phyloP scores from a whole-genome alignment of 2,329 filamentous ascomycete genomes.

The Aureobasidium pullulans region DNA sequence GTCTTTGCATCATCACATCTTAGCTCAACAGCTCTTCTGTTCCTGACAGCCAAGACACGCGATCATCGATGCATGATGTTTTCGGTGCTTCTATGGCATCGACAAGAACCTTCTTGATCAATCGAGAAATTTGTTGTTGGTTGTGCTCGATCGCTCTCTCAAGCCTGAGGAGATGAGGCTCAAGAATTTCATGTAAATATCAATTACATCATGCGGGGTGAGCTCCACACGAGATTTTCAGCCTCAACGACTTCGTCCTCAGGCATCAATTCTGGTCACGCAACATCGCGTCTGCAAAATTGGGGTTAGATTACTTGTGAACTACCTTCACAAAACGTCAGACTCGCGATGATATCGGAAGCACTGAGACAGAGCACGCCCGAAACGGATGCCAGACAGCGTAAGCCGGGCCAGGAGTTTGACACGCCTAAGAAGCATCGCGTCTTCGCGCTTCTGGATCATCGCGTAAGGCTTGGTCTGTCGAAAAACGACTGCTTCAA shows the following conservation, averaged over 20 bases:
- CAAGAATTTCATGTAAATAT: not conserved
- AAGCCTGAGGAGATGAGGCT: not conserved
- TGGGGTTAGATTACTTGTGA: no score
- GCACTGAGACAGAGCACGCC: no score
- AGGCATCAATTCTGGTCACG: not conserved
- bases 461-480: no score
- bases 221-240: not conserved
- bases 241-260: not conserved
- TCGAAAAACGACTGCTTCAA: no score
- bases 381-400: no score
- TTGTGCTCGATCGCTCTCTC: not conserved
- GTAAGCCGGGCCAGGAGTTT: no score
- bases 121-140: not conserved
- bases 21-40: not conserved
- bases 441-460: no score
- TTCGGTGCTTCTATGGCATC: slow-evolving; percentile 2
- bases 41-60: slow-evolving; percentile 7
- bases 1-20: slow-evolving; percentile 1
- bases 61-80: slow-evolving; percentile 4
- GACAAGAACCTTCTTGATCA: not conserved
- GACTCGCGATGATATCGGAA: no score
- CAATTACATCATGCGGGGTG: slow-evolving; percentile 3
- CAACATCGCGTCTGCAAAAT: no score
- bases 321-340: no score
- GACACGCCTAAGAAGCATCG: no score